A percentile compares a stretch with the other conserved stretches of the same genome.
These are phyloP conservation scores for Simmondsia chinensis DNA, from an alignment of 148 eudicot genomes.

Conservation along the genomic window DNA sequence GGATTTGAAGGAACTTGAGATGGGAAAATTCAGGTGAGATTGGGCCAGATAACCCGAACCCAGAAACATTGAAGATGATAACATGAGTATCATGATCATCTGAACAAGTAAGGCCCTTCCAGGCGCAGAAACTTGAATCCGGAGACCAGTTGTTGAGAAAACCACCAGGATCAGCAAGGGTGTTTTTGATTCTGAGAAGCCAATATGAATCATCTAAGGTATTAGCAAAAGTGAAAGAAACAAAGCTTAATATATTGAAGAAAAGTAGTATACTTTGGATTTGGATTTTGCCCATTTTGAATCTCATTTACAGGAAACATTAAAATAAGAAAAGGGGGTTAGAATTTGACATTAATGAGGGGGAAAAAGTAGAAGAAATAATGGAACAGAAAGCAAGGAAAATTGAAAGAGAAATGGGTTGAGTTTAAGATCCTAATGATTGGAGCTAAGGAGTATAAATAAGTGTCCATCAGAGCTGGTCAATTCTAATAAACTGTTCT, in stretches of 20 bases:
- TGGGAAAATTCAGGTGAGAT: slow-evolving; percentile 49
- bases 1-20: slow-evolving; percentile 43
- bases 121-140: slow-evolving; percentile 34
- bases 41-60: slow-evolving; percentile 46
- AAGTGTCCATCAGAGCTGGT: slow-evolving; percentile 3
- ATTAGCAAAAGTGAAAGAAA: slow-evolving; percentile 18
- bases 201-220: slow-evolving; percentile 36
- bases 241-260: slow-evolving; percentile 22
- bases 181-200: slow-evolving; percentile 54
- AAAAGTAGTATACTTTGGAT: slow-evolving; percentile 25
- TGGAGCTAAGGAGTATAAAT: slow-evolving; percentile 5
- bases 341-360: slow-evolving; percentile 7
- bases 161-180: slow-evolving; percentile 38
- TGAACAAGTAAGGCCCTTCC: slow-evolving; percentile 75
- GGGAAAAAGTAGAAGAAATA: not conserved
- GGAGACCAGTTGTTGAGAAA: slow-evolving; percentile 54
- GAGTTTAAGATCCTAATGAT: slow-evolving; percentile 1
- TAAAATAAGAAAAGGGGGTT: slow-evolving; percentile 1
- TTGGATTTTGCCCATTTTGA: slow-evolving; percentile 26
- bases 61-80: slow-evolving; percentile 47
- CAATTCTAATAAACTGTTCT: not conserved
- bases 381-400: not conserved
- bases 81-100: slow-evolving; percentile 45
- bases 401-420: not conserved
- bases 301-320: slow-evolving; percentile 2